Conservation (phyloP, 345 rosid species). For the Hypericum androsaemum region DNA sequence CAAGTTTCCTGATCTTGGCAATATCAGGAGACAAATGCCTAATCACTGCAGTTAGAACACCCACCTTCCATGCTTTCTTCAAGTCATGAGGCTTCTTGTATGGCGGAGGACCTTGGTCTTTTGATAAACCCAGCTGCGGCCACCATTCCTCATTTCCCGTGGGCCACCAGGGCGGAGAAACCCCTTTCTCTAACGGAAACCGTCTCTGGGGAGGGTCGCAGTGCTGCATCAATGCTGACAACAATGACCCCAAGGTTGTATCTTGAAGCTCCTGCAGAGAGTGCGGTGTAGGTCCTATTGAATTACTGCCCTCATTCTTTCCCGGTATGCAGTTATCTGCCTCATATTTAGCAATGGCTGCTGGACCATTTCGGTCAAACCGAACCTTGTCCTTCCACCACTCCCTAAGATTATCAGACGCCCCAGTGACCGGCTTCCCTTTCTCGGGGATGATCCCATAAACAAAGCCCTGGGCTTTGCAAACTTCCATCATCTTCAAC, state of each 20-base stretch:
- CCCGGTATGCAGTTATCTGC: slow-evolving; percentile 49
- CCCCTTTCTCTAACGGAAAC: slow-evolving; percentile 73
- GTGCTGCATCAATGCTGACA: slow-evolving; percentile 77
- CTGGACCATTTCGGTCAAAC: slow-evolving; percentile 89
- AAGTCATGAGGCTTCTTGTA: slow-evolving; percentile 98
- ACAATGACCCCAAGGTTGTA: slow-evolving; percentile 84
- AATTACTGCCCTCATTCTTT: slow-evolving; percentile 34
- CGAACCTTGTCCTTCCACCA: slow-evolving; percentile 98
- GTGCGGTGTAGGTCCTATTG: slow-evolving; percentile 54
- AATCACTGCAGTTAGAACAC: slow-evolving; percentile 70
- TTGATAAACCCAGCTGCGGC: slow-evolving; percentile 63
- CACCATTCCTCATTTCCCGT: slow-evolving; percentile 85
- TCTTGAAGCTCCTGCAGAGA: slow-evolving; percentile 93
- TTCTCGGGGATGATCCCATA: slow-evolving; percentile 82
- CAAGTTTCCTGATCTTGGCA: slow-evolving; percentile 64
- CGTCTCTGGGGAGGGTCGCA: slow-evolving; percentile 92
- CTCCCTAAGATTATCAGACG: slow-evolving; percentile 82
- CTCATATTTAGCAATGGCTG: slow-evolving; percentile 70
- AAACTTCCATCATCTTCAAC: slow-evolving; percentile 78
- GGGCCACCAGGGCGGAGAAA: slow-evolving; percentile 98
- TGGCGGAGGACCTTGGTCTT: slow-evolving; percentile 69
- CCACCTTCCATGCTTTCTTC: slow-evolving; percentile 94
- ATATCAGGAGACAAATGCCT: slow-evolving; percentile 80
- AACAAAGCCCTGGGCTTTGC: slow-evolving; percentile 88
- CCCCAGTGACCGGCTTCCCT: slow-evolving; percentile 79